phyloP scores from a whole-genome alignment of 2,329 filamentous ascomycete species.

The Westerdykella ornata region DNA sequence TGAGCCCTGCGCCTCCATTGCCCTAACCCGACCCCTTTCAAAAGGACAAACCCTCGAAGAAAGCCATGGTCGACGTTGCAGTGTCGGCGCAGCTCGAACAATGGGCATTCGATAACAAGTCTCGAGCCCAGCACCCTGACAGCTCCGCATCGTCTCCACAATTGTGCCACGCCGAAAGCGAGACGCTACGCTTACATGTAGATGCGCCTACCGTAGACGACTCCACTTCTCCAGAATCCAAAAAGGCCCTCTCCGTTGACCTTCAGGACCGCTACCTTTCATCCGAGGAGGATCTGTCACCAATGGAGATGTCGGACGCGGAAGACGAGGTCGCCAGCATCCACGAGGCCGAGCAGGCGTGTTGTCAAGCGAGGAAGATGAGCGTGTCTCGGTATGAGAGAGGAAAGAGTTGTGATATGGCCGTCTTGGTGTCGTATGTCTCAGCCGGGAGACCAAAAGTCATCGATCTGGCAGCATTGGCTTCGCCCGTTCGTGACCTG shows the following conservation, averaged over 20 bases:
- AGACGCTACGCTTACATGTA: slow-evolving; percentile 31
- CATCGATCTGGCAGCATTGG: slow-evolving; percentile 25
- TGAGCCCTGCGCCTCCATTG: no score
- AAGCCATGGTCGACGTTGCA: slow-evolving; percentile 25
- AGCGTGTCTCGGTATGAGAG: slow-evolving; percentile 29
- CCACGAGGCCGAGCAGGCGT: slow-evolving; percentile 23
- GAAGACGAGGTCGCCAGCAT: slow-evolving; percentile 30
- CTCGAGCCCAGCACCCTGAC: slow-evolving; percentile 24
- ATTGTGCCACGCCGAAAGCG: slow-evolving; percentile 30
- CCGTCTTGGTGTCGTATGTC: slow-evolving; percentile 33
- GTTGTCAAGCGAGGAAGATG: slow-evolving; percentile 26
- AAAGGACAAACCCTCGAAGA: no score
- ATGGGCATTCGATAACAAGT: slow-evolving; percentile 34
- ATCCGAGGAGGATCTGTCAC: slow-evolving; percentile 36
- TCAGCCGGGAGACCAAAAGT: slow-evolving; percentile 36
- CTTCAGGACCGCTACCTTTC: slow-evolving; percentile 36
- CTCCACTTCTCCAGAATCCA: slow-evolving; percentile 10
- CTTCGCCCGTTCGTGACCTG: slow-evolving; percentile 14
- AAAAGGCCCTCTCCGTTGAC: slow-evolving; percentile 14
- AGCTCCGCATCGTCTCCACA: slow-evolving; percentile 33
- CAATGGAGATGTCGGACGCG: slow-evolving; percentile 27
- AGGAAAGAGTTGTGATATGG: slow-evolving; percentile 33
- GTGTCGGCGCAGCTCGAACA: slow-evolving; percentile 32
- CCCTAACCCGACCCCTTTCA: no score
- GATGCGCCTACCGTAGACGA: slow-evolving; percentile 13